These are phyloP conservation scores for Venturia asperata DNA, from an alignment of 2,329 filamentous ascomycete genomes.

Conservation along the genomic window DNA sequence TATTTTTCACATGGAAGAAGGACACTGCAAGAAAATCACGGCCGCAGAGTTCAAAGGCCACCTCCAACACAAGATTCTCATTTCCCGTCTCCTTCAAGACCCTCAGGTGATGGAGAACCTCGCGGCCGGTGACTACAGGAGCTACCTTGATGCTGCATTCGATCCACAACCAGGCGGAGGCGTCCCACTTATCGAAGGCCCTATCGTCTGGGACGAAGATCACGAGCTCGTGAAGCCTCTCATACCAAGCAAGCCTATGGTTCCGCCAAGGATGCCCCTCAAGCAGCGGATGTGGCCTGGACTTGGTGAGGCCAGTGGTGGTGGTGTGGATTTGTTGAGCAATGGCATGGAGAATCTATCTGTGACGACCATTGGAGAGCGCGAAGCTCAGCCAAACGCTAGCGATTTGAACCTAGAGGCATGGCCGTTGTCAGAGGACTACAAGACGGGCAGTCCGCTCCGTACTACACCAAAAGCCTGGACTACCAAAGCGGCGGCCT, in stretches of 20 bases:
- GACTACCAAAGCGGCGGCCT: conserved; percentile 19
- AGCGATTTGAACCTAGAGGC: background rate
- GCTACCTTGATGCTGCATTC: conserved; percentile 7
- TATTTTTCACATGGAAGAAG: conserved; percentile 49
- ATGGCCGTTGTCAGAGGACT: conserved; percentile 4
- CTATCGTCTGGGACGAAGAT: conserved; percentile 6
- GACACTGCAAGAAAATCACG: conserved; percentile 41
- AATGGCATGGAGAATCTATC: background rate
- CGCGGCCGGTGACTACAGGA: background rate
- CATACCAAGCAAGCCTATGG: background rate
- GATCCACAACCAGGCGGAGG: conserved; percentile 11
- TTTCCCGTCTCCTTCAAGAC: conserved; percentile 32
- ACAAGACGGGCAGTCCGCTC: conserved; percentile 17
- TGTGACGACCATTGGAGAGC: background rate
- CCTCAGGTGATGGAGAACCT: conserved; percentile 17
- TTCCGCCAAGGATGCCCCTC: conserved; percentile 6
- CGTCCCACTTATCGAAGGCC: conserved; percentile 2
- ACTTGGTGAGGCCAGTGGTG: background rate
- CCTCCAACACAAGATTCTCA: conserved; percentile 45
- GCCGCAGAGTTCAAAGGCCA: conserved; percentile 40
- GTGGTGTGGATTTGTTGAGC: background rate
- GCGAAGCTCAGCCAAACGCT: background rate
- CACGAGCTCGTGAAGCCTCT: conserved; percentile 9
- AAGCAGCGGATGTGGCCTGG: conserved; percentile 14
- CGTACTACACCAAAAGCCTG: conserved; percentile 7